Conservation (phyloP, 2,329 filamentous ascomycete genomes). For the Hyphodiscus sp. region DNA sequence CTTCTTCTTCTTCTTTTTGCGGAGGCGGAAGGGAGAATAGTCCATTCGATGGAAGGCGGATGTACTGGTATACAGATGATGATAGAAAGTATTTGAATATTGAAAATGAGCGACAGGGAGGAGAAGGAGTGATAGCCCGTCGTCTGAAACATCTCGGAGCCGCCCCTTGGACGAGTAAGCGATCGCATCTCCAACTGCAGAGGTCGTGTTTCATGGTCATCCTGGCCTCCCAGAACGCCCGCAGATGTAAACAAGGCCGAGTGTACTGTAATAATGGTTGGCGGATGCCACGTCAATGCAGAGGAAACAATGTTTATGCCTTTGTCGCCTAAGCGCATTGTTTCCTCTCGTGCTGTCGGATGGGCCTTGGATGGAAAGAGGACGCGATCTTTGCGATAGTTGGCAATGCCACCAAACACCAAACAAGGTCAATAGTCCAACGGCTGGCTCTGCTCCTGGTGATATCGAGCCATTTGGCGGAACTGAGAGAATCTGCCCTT, state of each 20-base stretch:
- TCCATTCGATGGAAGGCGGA: too few species aligned
- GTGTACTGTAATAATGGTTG: constrained; percentile 44
- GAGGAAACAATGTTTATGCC: constrained; percentile 25
- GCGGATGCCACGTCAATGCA: constrained; percentile 22
- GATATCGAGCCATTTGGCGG: background rate
- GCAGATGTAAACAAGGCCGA: background rate
- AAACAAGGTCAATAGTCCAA: background rate
- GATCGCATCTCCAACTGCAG: background rate
- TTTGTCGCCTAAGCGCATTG: constrained; percentile 10
- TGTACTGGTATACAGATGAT: background rate
- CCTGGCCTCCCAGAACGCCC: too few species aligned
- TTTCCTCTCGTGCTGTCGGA: background rate
- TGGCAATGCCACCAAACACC: background rate
- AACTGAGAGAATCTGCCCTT: background rate
- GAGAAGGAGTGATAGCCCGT: too few species aligned
- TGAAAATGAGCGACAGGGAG: background rate
- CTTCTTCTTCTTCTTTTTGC: too few species aligned
- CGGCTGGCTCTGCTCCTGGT: background rate
- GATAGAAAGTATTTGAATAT: background rate
- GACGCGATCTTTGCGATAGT: background rate
- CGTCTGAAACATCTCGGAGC: background rate
- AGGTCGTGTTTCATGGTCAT: background rate
- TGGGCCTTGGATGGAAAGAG: background rate
- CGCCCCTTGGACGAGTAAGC: background rate
- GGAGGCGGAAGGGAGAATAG: background rate